phyloP scores from a whole-genome alignment of 768 basidiomycete species.

The Lactarius vividus region DNA sequence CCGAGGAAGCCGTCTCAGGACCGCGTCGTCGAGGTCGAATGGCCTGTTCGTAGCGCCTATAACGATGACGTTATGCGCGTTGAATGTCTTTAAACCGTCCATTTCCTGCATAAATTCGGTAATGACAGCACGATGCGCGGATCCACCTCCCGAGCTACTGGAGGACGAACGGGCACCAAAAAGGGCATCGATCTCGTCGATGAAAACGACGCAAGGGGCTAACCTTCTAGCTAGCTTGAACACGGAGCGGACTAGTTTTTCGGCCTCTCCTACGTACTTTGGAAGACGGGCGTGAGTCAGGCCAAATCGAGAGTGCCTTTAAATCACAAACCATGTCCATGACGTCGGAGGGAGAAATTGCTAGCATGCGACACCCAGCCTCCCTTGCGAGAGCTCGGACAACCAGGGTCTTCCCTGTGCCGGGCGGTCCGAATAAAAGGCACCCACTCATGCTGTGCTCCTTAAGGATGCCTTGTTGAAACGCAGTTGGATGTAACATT shows the following conservation, averaged over 20 bases:
- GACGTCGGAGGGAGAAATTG: conserved; percentile 87
- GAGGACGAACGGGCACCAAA: conserved; percentile 82
- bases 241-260: conserved; percentile 85
- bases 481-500: conserved; percentile 81
- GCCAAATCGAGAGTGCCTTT: not conserved
- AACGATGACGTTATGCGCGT: conserved; percentile 80
- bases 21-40: conserved; percentile 89
- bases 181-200: conserved; percentile 93
- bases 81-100: conserved; percentile 84
- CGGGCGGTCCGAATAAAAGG: conserved; percentile 89
- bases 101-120: conserved; percentile 97
- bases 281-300: conserved; percentile 11
- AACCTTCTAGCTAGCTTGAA: conserved; percentile 83
- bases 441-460: conserved; percentile 91
- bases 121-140: conserved; percentile 84
- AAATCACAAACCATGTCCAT: conserved; percentile 81
- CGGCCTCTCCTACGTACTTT: conserved; percentile 86
- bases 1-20: conserved; percentile 83
- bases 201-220: conserved; percentile 89
- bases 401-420: conserved; percentile 87
- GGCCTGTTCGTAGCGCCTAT: conserved; percentile 94
- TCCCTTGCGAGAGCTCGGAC: conserved; percentile 91
- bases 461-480: conserved; percentile 84
- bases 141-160: conserved; percentile 71
- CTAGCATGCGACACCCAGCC: conserved; percentile 91